A percentile compares a stretch with the other conserved stretches of the same genome.
phyloP scores from a whole-genome alignment of 2,329 filamentous ascomycete species.

The Sphaceloma murrayae region DNA sequence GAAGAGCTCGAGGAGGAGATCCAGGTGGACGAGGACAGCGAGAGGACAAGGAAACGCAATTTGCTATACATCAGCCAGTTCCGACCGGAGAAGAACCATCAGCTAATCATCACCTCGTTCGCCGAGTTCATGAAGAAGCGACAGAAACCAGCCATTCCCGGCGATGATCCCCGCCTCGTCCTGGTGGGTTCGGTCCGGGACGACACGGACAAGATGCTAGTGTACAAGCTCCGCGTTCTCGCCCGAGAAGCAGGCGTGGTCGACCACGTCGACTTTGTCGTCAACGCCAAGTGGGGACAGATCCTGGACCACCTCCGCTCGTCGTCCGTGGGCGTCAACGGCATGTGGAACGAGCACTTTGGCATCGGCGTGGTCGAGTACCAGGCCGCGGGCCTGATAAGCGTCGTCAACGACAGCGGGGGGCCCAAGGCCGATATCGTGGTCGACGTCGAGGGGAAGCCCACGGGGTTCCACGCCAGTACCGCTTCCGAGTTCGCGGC shows the following conservation, averaged over 20 bases:
- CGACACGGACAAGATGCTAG: slow-evolving; percentile 65
- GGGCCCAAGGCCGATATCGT: slow-evolving; percentile 94
- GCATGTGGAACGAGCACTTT: slow-evolving; percentile 99
- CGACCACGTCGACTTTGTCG: slow-evolving; percentile 74
- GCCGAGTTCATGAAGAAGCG: slow-evolving; percentile 38
- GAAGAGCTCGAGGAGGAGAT: slow-evolving; percentile 69
- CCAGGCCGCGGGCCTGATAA: slow-evolving; percentile 85
- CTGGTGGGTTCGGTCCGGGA: slow-evolving; percentile 90
- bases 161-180: slow-evolving; percentile 54
- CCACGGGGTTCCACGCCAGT: slow-evolving; percentile 80
- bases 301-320: slow-evolving; percentile 70
- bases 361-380: slow-evolving; percentile 98
- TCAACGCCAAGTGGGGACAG: slow-evolving; percentile 81
- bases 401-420: slow-evolving; percentile 86
- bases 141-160: slow-evolving; percentile 33
- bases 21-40: slow-evolving; percentile 58
- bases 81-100: slow-evolving; percentile 92
- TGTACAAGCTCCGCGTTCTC: slow-evolving; percentile 79
- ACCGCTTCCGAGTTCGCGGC: slow-evolving; percentile 69
- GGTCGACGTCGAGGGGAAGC: slow-evolving; percentile 62
- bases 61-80: slow-evolving; percentile 96
- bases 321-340: slow-evolving; percentile 81
- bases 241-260: slow-evolving; percentile 80
- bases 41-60: slow-evolving; percentile 58
- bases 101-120: slow-evolving; percentile 81